A percentile compares a stretch with the other conserved stretches of the same genome.
phyloP scores from a whole-genome alignment of 2,329 filamentous ascomycete species.

The Chaetomiaceae sp. region DNA sequence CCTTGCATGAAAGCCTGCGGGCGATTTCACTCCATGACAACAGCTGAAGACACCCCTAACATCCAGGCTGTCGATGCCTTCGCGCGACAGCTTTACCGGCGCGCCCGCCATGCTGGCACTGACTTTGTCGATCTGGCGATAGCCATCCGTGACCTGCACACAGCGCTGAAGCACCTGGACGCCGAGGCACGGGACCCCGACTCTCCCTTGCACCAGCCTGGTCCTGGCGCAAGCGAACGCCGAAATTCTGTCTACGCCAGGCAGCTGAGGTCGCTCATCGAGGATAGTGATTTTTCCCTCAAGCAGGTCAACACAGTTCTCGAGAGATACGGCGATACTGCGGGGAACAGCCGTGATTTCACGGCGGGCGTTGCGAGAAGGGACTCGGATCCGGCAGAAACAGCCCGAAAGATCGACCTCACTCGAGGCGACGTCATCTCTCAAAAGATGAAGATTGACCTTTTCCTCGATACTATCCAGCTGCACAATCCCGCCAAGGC shows the following conservation, averaged over 20 bases:
- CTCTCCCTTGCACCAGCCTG: conserved; percentile 47
- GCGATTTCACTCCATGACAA: conserved; percentile 29
- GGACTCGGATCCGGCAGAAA: conserved; percentile 20
- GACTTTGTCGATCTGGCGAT: conserved; percentile 48
- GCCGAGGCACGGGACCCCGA: conserved; percentile 54
- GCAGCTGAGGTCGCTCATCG: conserved; percentile 49
- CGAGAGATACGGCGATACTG: conserved; percentile 39
- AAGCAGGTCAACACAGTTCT: conserved; percentile 52
- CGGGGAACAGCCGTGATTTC: no score
- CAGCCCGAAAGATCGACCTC: conserved; percentile 38
- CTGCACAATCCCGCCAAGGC: conserved; percentile 44
- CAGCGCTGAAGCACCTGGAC: conserved; percentile 53
- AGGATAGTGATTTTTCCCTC: conserved; percentile 53
- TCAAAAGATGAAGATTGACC: conserved; percentile 50
- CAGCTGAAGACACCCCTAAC: conserved; percentile 36
- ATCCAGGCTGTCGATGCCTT: conserved; percentile 55
- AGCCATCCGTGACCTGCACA: conserved; percentile 51
- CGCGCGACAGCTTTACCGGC: conserved; percentile 52
- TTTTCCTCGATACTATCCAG: conserved; percentile 56
- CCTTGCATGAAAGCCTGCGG: not conserved
- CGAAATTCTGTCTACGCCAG: conserved; percentile 42
- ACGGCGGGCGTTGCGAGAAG: conserved; percentile 22
- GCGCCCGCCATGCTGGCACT: conserved; percentile 45
- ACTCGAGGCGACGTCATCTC: conserved; percentile 45
- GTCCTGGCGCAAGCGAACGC: conserved; percentile 20